phyloP scores from a whole-genome alignment of 2,329 filamentous ascomycete genomes.

The Fusarium sarcochroum region DNA sequence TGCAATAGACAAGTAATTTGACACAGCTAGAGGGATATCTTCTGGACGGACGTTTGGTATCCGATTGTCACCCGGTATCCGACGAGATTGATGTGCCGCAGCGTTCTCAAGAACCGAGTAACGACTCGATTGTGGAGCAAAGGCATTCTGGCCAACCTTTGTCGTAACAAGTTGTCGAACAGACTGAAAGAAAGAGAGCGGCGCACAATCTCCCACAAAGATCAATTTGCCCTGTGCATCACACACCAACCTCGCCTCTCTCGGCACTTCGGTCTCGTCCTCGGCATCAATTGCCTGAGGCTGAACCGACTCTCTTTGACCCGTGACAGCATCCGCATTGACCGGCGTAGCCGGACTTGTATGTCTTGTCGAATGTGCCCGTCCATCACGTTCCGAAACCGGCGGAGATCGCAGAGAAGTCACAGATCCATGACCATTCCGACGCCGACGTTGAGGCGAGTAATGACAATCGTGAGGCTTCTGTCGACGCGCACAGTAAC shows the following conservation, averaged over 20 bases:
- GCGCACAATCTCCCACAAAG: constrained; percentile 70
- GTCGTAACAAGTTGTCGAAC: constrained; percentile 66
- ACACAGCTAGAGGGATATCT: constrained; percentile 51
- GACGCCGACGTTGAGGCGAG: constrained; percentile 60
- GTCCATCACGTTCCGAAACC: constrained; percentile 33
- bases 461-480: constrained; percentile 63
- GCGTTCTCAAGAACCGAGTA: constrained; percentile 66
- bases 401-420: constrained; percentile 39
- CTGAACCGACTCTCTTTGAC: constrained; percentile 1
- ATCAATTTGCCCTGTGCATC: constrained; percentile 68
- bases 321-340: constrained; percentile 1
- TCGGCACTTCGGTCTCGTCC: constrained; percentile 69
- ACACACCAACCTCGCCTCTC: constrained; percentile 65
- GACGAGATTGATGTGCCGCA: constrained; percentile 44
- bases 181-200: constrained; percentile 69
- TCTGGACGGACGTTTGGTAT: constrained; percentile 49
- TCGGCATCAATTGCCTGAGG: constrained; percentile 50
- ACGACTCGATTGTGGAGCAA: constrained; percentile 65
- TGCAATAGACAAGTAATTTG: constrained; percentile 58
- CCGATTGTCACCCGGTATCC: constrained; percentile 33
- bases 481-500: constrained; percentile 62
- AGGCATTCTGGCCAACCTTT: constrained; percentile 63
- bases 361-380: constrained; percentile 31
- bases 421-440: constrained; percentile 42
- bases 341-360: constrained; percentile 36